These are phyloP conservation scores for Colletotrichum shisoi DNA, from an alignment of 2,329 filamentous ascomycete genomes.

Conservation along the genomic window DNA sequence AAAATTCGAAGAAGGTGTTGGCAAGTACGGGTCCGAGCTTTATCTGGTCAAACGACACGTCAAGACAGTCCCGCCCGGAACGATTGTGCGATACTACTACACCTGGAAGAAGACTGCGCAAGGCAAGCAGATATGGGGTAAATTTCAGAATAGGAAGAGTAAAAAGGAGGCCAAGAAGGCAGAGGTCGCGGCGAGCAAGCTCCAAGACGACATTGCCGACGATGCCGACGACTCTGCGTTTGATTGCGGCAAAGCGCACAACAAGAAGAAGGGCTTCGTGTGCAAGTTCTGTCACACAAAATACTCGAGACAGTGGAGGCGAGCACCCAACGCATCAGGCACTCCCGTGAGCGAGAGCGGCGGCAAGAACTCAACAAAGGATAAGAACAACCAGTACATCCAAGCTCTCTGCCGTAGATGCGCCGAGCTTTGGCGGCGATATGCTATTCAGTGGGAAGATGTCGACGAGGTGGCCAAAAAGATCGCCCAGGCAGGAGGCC, in stretches of 20 bases:
- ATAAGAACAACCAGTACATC: constrained; percentile 77
- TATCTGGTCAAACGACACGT: constrained; percentile 84
- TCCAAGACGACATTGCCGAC: constrained; percentile 92
- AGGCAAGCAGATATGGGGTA: constrained; percentile 89
- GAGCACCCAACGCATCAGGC: constrained; percentile 79
- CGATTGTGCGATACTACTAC: constrained; percentile 93
- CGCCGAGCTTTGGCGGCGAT: constrained; percentile 92
- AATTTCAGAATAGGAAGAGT: constrained; percentile 84
- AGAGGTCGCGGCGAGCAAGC: constrained; percentile 74
- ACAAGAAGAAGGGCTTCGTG: constrained; percentile 82
- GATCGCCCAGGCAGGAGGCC: constrained; percentile 77
- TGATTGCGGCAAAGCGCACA: constrained; percentile 81
- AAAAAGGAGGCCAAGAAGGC: constrained; percentile 84
- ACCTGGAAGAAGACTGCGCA: constrained; percentile 95
- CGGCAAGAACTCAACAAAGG: constrained; percentile 73
- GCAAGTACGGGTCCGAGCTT: constrained; percentile 90
- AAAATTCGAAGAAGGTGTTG: constrained; percentile 89
- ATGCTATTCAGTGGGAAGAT: constrained; percentile 95
- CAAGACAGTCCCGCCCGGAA: constrained; percentile 78
- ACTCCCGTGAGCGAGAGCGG: constrained; percentile 72
- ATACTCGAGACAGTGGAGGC: constrained; percentile 86
- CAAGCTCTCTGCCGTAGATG: constrained; percentile 89
- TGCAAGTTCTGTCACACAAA: constrained; percentile 92
- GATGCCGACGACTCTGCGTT: constrained; percentile 95
- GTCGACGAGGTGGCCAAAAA: constrained; percentile 91